These are phyloP conservation scores for Chrysosporium queenslandicum DNA, from an alignment of 2,329 filamentous ascomycete species.

Conservation along the genomic window DNA sequence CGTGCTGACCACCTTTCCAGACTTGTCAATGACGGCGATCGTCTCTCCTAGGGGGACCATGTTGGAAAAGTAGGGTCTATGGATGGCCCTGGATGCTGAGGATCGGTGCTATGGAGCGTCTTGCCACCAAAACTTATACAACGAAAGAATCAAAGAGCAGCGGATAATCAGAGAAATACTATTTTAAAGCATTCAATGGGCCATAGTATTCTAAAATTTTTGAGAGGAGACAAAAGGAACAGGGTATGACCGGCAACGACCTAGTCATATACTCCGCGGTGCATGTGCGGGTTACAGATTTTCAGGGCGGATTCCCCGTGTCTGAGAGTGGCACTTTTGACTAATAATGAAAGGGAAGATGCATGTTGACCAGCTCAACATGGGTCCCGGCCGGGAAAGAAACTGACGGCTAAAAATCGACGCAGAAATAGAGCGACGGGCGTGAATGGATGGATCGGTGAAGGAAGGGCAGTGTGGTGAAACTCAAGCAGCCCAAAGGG, in stretches of 20 bases:
- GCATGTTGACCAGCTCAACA: not conserved
- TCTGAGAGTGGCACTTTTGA: no score
- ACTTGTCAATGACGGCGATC: constrained; percentile 81
- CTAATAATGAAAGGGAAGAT: not conserved
- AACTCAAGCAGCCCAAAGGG: not conserved
- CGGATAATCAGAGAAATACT: not conserved
- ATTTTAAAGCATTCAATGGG: not conserved
- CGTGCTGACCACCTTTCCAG: constrained; percentile 81
- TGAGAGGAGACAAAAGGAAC: not conserved
- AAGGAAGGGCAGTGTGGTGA: not conserved
- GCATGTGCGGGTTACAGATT: not conserved
- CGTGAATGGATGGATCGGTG: not conserved
- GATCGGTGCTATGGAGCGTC: no score
- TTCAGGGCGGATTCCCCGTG: not conserved
- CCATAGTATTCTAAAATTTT: not conserved
- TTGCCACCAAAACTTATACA: no score
- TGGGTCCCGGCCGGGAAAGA: not conserved
- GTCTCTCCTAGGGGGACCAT: constrained; percentile 51
- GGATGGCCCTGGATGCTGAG: no score
- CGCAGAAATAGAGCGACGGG: not conserved
- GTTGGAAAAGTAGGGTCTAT: not conserved
- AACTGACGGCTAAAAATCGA: not conserved
- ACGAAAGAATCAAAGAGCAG: no score
- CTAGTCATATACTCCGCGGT: not conserved
- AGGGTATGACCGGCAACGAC: not conserved